Evolutionary conservation across 1,139 yeast genomes (phyloP).

Genomic region (Debaryomyces subglobosus): DNA sequence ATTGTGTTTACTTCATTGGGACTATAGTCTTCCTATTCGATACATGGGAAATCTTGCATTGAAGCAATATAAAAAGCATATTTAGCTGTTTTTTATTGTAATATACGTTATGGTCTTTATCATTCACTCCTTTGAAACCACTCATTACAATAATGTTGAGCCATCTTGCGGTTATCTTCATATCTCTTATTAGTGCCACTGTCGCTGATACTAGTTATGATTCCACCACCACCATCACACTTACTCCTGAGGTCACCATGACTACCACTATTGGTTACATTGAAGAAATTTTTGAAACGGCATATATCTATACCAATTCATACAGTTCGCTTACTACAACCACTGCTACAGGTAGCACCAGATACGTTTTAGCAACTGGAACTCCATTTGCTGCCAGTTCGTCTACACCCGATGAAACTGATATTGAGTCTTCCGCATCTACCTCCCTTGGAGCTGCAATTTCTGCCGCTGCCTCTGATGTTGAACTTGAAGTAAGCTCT

Average conservation of each 20-base stretch:
- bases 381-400: slow-evolving; percentile 12
- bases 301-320: slow-evolving; percentile 36
- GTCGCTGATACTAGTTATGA: slow-evolving; percentile 20
- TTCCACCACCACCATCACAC: slow-evolving; percentile 28
- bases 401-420: slow-evolving; percentile 13
- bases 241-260: slow-evolving; percentile 35
- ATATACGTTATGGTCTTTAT: not conserved
- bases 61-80: not conserved
- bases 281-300: slow-evolving; percentile 37
- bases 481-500: slow-evolving; percentile 1
- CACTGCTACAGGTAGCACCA: slow-evolving; percentile 31
- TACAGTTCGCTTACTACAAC: slow-evolving; percentile 39
- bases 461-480: slow-evolving; percentile 11
- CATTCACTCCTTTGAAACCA: not conserved
- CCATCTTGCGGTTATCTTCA: slow-evolving; percentile 5
- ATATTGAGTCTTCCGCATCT: slow-evolving; percentile 8
- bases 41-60: not conserved
- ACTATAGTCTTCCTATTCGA: not conserved
- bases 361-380: slow-evolving; percentile 10
- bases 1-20: slow-evolving; percentile 1
- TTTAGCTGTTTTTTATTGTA: not conserved
- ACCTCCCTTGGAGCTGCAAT: slow-evolving; percentile 12
- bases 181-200: slow-evolving; percentile 3
- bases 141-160: not conserved
- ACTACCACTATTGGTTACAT: slow-evolving; percentile 32